Evolutionary conservation across 352 stramenopile genomes (phyloP), one percentile per base, ranked within the genome.

Genomic region (Plasmopara viticola): DNA sequence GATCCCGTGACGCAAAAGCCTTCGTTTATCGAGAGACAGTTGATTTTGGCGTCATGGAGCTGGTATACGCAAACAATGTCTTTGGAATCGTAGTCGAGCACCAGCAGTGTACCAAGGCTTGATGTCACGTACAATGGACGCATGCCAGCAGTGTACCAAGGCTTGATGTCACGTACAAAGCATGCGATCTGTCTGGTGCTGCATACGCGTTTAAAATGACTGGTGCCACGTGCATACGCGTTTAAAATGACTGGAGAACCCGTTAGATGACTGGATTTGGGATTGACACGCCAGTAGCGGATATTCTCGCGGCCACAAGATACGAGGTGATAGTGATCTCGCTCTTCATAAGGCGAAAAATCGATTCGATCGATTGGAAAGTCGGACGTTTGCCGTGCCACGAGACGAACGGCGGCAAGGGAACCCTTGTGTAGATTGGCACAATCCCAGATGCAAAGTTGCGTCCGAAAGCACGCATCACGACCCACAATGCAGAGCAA

Each of bases 271-370:
- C 66, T 57, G 14, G 49, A 62, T 30, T 45, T 68, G 14, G 55
- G 60, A 53, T 69, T 66, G 6, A 95, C 53, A 5, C 87, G 84
- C 88, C 87, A 97, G 46, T 96, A 96, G 2, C 89, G 83, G n/a
- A 97, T 67, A 62, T 96, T 97, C 53, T 97, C 88, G 13, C 81
- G 78, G 5, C 90, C 90, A 56, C 86, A 96, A 2, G 84, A 94
- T 13, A 97, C 81, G 6, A 97, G 73, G 31, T 90, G 75, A 15
- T 75, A 69, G 1, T 48, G 54, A 38, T 66, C 59, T 18, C 57
- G 55, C 17, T 62, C 13, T 15, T 95, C 87, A 48, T 94, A 96
- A 0, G 85, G 86, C 1, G 85, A 94, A 44, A 96, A 97, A 12
- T 67, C 66, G 30, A 92, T 71, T 0, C 56, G 66, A 13, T 67